These are phyloP conservation scores for Alternaria conjuncta DNA, from an alignment of 2,329 filamentous ascomycete genomes.

Conservation along the genomic window DNA sequence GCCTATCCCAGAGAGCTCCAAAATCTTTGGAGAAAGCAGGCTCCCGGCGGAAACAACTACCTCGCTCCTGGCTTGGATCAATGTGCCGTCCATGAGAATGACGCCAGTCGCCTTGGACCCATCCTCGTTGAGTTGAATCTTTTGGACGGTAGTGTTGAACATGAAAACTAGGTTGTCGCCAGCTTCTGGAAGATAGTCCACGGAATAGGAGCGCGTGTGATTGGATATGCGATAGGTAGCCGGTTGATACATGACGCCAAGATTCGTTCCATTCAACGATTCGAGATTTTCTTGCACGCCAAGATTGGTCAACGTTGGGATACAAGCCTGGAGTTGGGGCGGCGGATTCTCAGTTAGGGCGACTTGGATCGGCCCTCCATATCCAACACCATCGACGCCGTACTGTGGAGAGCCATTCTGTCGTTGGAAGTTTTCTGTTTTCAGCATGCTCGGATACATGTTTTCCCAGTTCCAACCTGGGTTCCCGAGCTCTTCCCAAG, in stretches of 20 bases:
- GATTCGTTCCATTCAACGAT: slow-evolving; percentile 57
- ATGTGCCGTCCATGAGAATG: slow-evolving; percentile 26
- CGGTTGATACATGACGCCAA: slow-evolving; percentile 58
- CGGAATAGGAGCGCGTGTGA: slow-evolving; percentile 58
- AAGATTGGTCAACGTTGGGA: slow-evolving; percentile 55
- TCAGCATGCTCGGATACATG: slow-evolving; percentile 43
- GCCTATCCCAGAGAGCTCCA: slow-evolving; percentile 33
- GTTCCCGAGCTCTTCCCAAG: slow-evolving; percentile 65
- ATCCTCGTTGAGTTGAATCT: slow-evolving; percentile 41
- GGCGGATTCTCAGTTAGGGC: slow-evolving; percentile 52
- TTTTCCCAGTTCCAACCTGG: slow-evolving; percentile 60
- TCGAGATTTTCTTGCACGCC: slow-evolving; percentile 51
- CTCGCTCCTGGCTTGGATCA: slow-evolving; percentile 36
- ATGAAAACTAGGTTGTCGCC: slow-evolving; percentile 52
- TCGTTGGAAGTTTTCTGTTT: slow-evolving; percentile 35
- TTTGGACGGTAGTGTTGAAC: slow-evolving; percentile 45
- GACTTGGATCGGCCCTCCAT: slow-evolving; percentile 38
- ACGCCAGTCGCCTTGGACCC: slow-evolving; percentile 33
- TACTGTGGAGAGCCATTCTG: slow-evolving; percentile 24
- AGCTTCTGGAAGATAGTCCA: slow-evolving; percentile 51
- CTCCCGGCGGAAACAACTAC: slow-evolving; percentile 31
- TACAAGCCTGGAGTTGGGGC: slow-evolving; percentile 51
- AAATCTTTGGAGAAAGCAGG: slow-evolving; percentile 24
- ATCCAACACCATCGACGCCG: slow-evolving; percentile 31
- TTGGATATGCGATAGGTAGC: slow-evolving; percentile 56